Percentiles rank a stretch among this genome's conserved stretches.
These are phyloP conservation scores for Dendrobium huoshanense DNA, from an alignment of 106 monocot species.

Conservation along the genomic window DNA sequence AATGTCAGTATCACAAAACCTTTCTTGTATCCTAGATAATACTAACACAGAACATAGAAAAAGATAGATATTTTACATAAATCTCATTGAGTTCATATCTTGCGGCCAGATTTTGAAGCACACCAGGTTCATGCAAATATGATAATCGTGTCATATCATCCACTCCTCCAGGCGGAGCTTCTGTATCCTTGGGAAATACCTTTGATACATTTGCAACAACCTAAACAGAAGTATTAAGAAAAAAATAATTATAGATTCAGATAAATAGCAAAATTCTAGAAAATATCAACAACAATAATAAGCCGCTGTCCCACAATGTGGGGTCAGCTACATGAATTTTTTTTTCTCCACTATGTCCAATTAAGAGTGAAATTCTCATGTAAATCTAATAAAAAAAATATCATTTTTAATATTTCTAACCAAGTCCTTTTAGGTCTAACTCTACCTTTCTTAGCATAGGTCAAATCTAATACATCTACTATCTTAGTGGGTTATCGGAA, in stretches of 20 bases:
- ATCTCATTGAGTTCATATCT: constrained; percentile 75
- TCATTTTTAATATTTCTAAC: too few relatives aligned
- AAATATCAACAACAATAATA: neutral
- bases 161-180: constrained; percentile 62
- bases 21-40: neutral
- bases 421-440: too few relatives aligned
- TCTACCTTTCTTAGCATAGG: too few relatives aligned
- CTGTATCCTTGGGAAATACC: constrained; percentile 52
- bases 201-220: constrained; percentile 44
- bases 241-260: neutral
- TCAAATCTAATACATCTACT: too few relatives aligned
- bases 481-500: too few relatives aligned
- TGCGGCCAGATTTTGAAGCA: constrained; percentile 47
- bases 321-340: too few relatives aligned
- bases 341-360: too few relatives aligned
- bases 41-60: neutral
- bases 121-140: constrained; percentile 66
- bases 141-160: constrained; percentile 72
- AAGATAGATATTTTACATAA: constrained; percentile 34
- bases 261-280: neutral
- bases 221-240: constrained; percentile 14
- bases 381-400: too few relatives aligned
- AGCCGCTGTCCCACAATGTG: too few relatives aligned
- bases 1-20: neutral
- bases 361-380: too few relatives aligned